Conservation (phyloP, 495 filamentous ascomycete genomes). For the Tirmania nivea region DNA sequence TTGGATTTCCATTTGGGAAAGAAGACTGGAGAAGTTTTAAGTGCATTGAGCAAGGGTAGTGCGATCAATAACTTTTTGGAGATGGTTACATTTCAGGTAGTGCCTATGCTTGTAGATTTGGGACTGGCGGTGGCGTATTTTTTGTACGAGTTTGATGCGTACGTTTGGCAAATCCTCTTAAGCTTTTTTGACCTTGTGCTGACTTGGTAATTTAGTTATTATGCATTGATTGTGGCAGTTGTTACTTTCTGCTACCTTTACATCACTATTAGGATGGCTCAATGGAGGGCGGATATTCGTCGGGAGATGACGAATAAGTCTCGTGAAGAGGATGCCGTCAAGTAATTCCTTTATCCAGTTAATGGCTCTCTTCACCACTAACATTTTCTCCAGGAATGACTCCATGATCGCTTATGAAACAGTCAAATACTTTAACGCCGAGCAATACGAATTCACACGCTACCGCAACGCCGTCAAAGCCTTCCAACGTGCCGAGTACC, state of each 20-base stretch:
- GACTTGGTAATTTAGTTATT: conserved; percentile 28
- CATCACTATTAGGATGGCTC: conserved; percentile 84
- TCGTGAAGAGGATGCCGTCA: conserved; percentile 86
- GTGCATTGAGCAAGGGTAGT: conserved; percentile 81
- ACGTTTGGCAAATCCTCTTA: conserved; percentile 1
- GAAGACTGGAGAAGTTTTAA: conserved; percentile 87
- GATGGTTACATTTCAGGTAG: conserved; percentile 81
- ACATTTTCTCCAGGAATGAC: conserved; percentile 36
- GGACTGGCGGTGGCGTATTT: conserved; percentile 73
- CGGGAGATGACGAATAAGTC: conserved; percentile 85
- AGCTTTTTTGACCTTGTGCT: not conserved
- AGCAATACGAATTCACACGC: conserved; percentile 74
- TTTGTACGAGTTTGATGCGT: conserved; percentile 50
- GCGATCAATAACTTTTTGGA: conserved; percentile 95
- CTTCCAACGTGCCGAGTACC: conserved; percentile 72
- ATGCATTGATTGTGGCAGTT: conserved; percentile 72
- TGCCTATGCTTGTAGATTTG: conserved; percentile 86
- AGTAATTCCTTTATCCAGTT: conserved; percentile 23
- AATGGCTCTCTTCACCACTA: not conserved
- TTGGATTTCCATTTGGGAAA: conserved; percentile 93
- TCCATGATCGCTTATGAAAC: conserved; percentile 96
- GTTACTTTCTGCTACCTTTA: conserved; percentile 95
- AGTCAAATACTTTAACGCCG: conserved; percentile 97
- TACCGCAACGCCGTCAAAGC: conserved; percentile 58
- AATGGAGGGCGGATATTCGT: conserved; percentile 74